Conservation (phyloP, 495 filamentous ascomycete species). For the Copromyces sp. region DNA sequence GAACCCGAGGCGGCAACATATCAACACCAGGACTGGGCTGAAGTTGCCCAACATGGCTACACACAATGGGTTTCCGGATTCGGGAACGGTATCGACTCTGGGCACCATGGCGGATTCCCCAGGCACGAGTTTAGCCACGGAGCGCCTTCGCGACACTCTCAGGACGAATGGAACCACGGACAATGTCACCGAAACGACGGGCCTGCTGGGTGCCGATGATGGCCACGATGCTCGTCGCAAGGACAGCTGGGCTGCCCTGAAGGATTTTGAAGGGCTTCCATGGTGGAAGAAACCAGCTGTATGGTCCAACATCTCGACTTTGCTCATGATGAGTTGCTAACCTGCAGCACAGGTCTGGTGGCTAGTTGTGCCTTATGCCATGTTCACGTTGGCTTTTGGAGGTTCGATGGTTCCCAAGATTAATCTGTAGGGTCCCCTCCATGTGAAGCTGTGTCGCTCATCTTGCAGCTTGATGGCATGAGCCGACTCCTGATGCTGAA, state of each 20-base stretch:
- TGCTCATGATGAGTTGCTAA: background rate
- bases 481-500: background rate
- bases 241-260: constrained; percentile 30
- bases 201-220: constrained; percentile 22
- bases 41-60: background rate
- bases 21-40: background rate
- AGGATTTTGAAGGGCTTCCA: constrained; percentile 53
- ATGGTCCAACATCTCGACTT: constrained; percentile 14
- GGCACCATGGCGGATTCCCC: background rate
- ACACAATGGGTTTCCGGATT: constrained; percentile 1
- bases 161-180: constrained; percentile 7
- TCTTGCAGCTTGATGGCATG: background rate
- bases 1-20: background rate
- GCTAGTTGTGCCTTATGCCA: constrained; percentile 64
- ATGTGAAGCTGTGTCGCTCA: background rate
- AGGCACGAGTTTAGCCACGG: background rate
- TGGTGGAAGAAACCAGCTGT: constrained; percentile 70
- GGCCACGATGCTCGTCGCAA: constrained; percentile 6
- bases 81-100: background rate
- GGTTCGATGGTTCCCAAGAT: constrained; percentile 69
- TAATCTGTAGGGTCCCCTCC: constrained; percentile 43
- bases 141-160: background rate
- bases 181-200: constrained; percentile 31
- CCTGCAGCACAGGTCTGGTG: constrained; percentile 57
- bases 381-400: constrained; percentile 77